Percentiles rank a stretch among this genome's conserved stretches.
These are phyloP conservation scores for Thelonectria rubi DNA, from an alignment of 2,329 filamentous ascomycete genomes.

Conservation along the genomic window DNA sequence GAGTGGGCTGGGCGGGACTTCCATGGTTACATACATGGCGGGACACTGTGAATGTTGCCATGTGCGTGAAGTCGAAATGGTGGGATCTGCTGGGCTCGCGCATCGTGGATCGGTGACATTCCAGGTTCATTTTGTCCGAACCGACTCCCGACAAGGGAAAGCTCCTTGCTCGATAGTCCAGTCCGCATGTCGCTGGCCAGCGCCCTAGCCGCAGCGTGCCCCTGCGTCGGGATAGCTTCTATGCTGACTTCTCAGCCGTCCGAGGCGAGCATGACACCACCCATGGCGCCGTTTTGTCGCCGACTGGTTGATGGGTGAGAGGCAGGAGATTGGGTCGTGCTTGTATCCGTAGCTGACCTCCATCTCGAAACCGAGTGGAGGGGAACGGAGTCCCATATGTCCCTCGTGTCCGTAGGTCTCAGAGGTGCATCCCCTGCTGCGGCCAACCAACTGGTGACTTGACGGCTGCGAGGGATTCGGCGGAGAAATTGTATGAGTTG, in stretches of 20 bases:
- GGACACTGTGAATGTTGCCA: conserved; percentile 6
- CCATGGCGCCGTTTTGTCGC: conserved; percentile 15
- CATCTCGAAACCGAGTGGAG: neutral
- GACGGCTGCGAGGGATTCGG: no score
- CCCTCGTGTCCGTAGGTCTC: neutral
- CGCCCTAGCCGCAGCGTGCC: neutral
- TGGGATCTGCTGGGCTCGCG: conserved; percentile 7
- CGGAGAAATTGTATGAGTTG: no score
- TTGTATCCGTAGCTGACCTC: neutral
- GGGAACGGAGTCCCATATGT: neutral
- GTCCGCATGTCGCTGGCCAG: conserved; percentile 1
- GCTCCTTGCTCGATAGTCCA: neutral
- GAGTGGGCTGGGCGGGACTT: neutral
- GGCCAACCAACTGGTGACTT: no score
- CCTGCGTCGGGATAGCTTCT: conserved; percentile 1
- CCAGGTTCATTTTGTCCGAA: conserved; percentile 11
- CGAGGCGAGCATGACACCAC: conserved; percentile 3
- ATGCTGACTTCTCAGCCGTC: neutral
- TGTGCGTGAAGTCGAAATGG: conserved; percentile 4
- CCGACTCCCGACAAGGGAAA: conserved; percentile 11
- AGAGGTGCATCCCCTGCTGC: neutral
- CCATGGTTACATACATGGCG: neutral
- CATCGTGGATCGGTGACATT: conserved; percentile 3
- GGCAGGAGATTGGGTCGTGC: neutral
- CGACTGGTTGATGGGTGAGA: neutral